Evolutionary conservation across 768 basidiomycete species (phyloP).

Genomic region (Auricularia auricula-judae): DNA sequence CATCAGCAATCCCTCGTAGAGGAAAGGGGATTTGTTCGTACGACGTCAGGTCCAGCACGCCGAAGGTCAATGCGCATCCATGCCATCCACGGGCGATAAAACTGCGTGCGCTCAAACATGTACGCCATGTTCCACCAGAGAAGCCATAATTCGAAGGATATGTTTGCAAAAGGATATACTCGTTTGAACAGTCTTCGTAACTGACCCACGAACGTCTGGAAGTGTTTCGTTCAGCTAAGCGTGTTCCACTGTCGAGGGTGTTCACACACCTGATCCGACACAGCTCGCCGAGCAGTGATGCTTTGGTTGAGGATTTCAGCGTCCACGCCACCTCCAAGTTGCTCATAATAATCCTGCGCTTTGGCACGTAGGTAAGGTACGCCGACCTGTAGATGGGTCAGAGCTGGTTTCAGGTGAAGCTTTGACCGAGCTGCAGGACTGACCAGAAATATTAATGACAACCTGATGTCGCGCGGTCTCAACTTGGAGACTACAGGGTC

Average conservation of each 20-base stretch:
- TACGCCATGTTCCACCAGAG: constrained; percentile 80
- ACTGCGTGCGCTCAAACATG: constrained; percentile 75
- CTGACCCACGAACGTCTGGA: constrained; percentile 17
- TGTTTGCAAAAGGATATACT: constrained; percentile 75
- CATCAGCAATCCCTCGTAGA: constrained; percentile 2
- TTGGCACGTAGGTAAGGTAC: constrained; percentile 86
- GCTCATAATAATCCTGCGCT: constrained; percentile 82
- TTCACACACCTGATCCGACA: constrained; percentile 28
- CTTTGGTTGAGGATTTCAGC: constrained; percentile 53
- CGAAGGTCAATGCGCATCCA: constrained; percentile 80
- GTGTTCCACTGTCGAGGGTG: neutral
- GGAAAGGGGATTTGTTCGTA: constrained; percentile 2
- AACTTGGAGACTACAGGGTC: constrained; percentile 57
- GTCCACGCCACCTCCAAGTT: constrained; percentile 70
- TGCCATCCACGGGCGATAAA: constrained; percentile 84
- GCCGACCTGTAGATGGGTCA: constrained; percentile 47
- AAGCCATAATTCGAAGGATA: constrained; percentile 69
- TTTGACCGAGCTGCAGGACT: constrained; percentile 14
- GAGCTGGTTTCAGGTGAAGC: neutral
- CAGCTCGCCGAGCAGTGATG: constrained; percentile 20
- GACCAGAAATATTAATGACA: constrained; percentile 73
- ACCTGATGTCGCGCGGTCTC: constrained; percentile 53
- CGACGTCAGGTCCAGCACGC: constrained; percentile 52
- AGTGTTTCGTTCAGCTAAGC: neutral
- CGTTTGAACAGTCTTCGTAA: constrained; percentile 55